phyloP scores from a whole-genome alignment of 768 basidiomycete genomes.

The Boletus huronensis region DNA sequence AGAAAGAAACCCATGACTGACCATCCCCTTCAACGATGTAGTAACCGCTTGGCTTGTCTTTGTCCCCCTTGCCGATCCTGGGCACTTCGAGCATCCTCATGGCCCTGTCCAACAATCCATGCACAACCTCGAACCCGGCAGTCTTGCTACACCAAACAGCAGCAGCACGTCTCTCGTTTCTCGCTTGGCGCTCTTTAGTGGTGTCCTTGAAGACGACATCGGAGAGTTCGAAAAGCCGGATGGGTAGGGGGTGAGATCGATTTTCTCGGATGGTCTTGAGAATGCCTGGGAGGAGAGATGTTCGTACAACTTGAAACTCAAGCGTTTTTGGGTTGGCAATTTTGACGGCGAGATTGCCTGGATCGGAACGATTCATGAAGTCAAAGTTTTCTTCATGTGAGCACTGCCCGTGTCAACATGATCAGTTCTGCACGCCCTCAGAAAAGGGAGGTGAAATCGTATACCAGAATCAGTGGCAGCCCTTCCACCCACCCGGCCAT shows the following conservation, averaged over 20 bases:
- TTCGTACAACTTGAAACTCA: conserved; percentile 97
- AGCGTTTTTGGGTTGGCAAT: conserved; percentile 97
- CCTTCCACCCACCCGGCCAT: conserved; percentile 96
- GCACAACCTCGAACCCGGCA: conserved; percentile 95
- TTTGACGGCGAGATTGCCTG: conserved; percentile 76
- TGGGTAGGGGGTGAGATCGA: conserved; percentile 85
- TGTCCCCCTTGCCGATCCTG: conserved; percentile 58
- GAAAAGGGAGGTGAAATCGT: conserved; percentile 4
- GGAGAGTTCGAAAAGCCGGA: conserved; percentile 90
- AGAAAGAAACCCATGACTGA: conserved; percentile 36
- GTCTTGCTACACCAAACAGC: conserved; percentile 96
- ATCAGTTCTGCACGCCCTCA: conserved; percentile 2
- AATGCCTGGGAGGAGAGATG: conserved; percentile 91
- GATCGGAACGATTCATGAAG: conserved; percentile 84
- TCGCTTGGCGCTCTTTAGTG: conserved; percentile 72
- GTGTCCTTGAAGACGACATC: conserved; percentile 91
- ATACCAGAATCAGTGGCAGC: conserved; percentile 86
- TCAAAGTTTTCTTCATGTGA: conserved; percentile 98
- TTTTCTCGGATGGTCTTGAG: conserved; percentile 98
- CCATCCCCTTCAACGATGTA: conserved; percentile 87
- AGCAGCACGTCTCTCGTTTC: conserved; percentile 84
- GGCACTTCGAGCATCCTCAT: conserved; percentile 97
- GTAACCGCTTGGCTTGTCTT: conserved; percentile 69
- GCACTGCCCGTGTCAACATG: conserved; percentile 52
- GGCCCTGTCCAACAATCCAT: conserved; percentile 88